Evolutionary conservation across 805 yeast species (phyloP), one percentile per base, ranked within the genome.

Genomic region (Saturnispora serradocipensis): DNA sequence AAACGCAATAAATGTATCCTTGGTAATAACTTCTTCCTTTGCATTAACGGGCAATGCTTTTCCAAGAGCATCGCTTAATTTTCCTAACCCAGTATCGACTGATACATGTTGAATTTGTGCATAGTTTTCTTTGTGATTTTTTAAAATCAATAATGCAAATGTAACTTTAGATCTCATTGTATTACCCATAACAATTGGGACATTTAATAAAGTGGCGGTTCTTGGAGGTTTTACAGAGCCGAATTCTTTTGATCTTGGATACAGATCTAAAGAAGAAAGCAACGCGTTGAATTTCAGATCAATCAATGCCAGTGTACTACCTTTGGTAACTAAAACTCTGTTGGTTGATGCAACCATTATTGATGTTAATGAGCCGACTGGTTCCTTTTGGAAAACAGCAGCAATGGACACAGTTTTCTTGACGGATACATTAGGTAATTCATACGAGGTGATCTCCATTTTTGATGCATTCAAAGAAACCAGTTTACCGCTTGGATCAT

Each of bases 51-150:
- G 57, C 30, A 81, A 69, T 38, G 83, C 77, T 60, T 81, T 84
- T 27, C 90, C 90, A 28, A 87, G 63, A 11, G 86, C 79, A 58
- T 86, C 89, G 53, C 79, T 76, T 53, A 87, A 71, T 48, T 77
- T 78, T 59, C 87, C 86, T 36, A 77, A 67, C 5, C 93, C 95
- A 35, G 81, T 78, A 54, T 82, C 78, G 38, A 83, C 65, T 47
- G 73, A 71, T 50, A 76, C 64, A 50, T 75, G 65, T 54, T 74
- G 72, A 50, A 78, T 63, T 42, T 70, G 66, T 36, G 73, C 69
- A 45, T 68, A 67, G 48, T 75, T 74, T 53, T 75, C 74, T 53
- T 70, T 73, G 10, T 63, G 60, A 51, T 72, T 72, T 49, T 67
- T 67, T 49, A 72, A 64, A 46, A 75, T 64, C 52, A 68, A 70